Conservation (phyloP, 495 filamentous ascomycete genomes). For the Tuber borchii region DNA sequence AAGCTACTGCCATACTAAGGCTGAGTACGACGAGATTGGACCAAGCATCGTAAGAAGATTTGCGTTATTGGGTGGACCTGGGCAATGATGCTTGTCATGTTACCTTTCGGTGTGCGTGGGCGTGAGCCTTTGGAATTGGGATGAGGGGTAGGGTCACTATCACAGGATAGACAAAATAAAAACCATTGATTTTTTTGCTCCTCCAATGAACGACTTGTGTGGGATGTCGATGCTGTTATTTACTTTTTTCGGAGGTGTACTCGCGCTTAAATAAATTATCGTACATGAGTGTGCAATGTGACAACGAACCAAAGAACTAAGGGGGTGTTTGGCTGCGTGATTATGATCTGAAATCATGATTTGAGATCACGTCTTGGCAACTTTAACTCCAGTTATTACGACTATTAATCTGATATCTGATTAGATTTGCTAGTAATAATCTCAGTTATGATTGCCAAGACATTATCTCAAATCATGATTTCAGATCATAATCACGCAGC, state of each 20-base stretch:
- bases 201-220: neutral
- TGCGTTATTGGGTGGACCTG: constrained; percentile 86
- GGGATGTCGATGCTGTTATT: neutral
- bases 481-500: no score
- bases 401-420: no score
- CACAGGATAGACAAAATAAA: constrained; percentile 1
- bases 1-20: constrained; percentile 98
- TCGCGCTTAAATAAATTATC: no score
- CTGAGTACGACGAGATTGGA: constrained; percentile 86
- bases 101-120: neutral
- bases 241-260: neutral
- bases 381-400: no score
- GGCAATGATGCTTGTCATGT: constrained; percentile 46
- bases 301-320: no score
- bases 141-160: neutral
- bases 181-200: neutral
- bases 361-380: no score
- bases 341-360: no score
- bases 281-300: no score
- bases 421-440: no score
- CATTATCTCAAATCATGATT: no score
- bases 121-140: neutral
- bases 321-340: no score
- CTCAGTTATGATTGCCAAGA: no score
- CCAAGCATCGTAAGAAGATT: constrained; percentile 94